A percentile compares a stretch with the other conserved stretches of the same genome.
phyloP scores from a whole-genome alignment of 2,329 filamentous ascomycete species.

The Rutstroemia sydowiana region DNA sequence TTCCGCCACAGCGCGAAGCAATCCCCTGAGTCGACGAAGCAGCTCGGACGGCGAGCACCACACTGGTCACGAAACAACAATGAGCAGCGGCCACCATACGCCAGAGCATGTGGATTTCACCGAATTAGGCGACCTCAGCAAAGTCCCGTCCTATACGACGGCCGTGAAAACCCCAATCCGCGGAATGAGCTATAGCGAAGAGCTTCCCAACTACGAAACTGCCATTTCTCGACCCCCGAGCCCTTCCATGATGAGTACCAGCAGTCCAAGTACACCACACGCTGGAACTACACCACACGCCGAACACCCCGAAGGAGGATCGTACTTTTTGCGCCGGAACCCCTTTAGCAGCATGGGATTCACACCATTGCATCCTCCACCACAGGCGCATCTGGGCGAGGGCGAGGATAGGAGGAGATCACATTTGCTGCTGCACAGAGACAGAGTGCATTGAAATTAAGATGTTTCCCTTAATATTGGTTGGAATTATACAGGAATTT shows the following conservation, averaged over 20 bases:
- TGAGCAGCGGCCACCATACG: conserved; percentile 44
- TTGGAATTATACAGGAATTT: too few relatives aligned
- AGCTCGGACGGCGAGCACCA: conserved; percentile 23
- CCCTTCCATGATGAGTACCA: conserved; percentile 18
- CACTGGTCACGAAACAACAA: conserved; percentile 32
- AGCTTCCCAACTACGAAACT: conserved; percentile 61
- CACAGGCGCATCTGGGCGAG: conserved; percentile 16
- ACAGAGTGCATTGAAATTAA: conserved; percentile 17
- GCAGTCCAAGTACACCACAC: conserved; percentile 10
- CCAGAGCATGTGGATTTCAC: conserved; percentile 49
- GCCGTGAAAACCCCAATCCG: conserved; percentile 59
- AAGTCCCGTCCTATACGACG: conserved; percentile 71
- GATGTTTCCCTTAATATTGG: too few relatives aligned
- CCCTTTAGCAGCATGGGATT: conserved; percentile 23
- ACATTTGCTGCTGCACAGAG: conserved; percentile 23
- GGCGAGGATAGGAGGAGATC: conserved; percentile 24
- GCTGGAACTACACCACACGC: too few relatives aligned
- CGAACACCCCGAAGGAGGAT: background rate
- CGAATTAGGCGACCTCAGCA: conserved; percentile 58
- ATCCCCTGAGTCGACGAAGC: conserved; percentile 36
- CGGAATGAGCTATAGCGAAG: conserved; percentile 41
- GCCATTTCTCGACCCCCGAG: conserved; percentile 45
- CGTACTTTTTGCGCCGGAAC: conserved; percentile 12
- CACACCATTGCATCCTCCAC: conserved; percentile 22
- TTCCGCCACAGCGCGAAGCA: conserved; percentile 20